Evolutionary conservation across 768 basidiomycete genomes (phyloP).

Genomic region (Mycena galericulata): DNA sequence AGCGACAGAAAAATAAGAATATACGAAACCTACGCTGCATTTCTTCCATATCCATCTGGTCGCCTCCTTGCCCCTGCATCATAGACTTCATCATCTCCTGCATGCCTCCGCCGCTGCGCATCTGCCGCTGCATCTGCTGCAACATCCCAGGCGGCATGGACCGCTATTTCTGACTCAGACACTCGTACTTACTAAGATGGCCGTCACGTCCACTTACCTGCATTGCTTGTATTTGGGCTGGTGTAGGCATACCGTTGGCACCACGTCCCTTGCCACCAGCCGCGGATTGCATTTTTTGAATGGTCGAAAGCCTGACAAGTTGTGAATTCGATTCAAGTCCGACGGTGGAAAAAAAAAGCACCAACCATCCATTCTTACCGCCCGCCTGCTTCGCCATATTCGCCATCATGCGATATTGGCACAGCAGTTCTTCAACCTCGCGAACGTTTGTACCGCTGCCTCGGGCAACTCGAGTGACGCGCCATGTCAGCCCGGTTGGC

Average conservation of each 20-base stretch:
- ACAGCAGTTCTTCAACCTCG: slow-evolving; percentile 97
- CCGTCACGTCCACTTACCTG: slow-evolving; percentile 65
- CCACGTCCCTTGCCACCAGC: slow-evolving; percentile 90
- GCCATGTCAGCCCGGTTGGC: slow-evolving; percentile 88
- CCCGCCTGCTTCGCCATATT: slow-evolving; percentile 99
- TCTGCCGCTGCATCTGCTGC: slow-evolving; percentile 90
- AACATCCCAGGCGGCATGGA: slow-evolving; percentile 96
- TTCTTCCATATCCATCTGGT: slow-evolving; percentile 92
- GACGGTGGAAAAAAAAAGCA: slow-evolving; percentile 26
- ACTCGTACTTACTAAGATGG: neutral
- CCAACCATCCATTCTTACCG: slow-evolving; percentile 94
- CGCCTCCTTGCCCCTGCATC: slow-evolving; percentile 95
- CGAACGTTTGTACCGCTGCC: slow-evolving; percentile 95
- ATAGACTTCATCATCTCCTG: slow-evolving; percentile 99
- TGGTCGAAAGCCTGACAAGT: slow-evolving; percentile 77
- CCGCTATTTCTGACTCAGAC: slow-evolving; percentile 59
- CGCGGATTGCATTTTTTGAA: slow-evolving; percentile 94
- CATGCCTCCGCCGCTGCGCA: slow-evolving; percentile 88
- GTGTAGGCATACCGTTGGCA: slow-evolving; percentile 89
- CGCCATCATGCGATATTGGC: slow-evolving; percentile 98
- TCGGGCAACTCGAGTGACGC: slow-evolving; percentile 89
- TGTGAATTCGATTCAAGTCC: slow-evolving; percentile 6
- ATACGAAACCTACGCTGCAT: slow-evolving; percentile 80
- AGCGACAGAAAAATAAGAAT: slow-evolving; percentile 23
- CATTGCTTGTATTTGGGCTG: slow-evolving; percentile 94